Conservation (phyloP, 345 rosid species). For the Populus alba region DNA sequence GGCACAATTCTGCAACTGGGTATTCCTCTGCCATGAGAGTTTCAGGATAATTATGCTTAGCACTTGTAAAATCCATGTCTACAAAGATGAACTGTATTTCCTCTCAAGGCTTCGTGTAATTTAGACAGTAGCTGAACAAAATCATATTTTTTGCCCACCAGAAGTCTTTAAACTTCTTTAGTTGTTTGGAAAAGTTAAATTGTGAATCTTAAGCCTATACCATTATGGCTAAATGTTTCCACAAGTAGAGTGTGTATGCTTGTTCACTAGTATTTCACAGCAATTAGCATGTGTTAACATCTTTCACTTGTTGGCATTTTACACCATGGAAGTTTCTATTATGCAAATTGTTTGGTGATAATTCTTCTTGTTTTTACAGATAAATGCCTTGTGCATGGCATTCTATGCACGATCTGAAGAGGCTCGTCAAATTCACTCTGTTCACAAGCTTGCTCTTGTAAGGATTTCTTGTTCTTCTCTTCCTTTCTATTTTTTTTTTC, state of each 20-base stretch:
- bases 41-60: not conserved
- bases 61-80: not conserved
- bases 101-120: not conserved
- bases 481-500: not conserved
- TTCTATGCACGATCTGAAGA: slow-evolving; percentile 94
- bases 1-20: not conserved
- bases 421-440: slow-evolving; percentile 83
- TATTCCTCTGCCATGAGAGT: not conserved
- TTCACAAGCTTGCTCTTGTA: slow-evolving; percentile 95
- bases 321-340: not conserved
- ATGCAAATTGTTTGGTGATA: not conserved
- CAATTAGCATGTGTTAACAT: not conserved
- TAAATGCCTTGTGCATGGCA: slow-evolving; percentile 87
- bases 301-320: not conserved
- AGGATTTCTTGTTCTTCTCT: slow-evolving; percentile 15
- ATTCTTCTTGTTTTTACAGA: slow-evolving; percentile 43
- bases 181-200: not conserved
- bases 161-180: not conserved
- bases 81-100: not conserved
- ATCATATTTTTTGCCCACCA: not conserved
- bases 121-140: not conserved
- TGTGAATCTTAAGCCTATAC: not conserved
- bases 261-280: not conserved
- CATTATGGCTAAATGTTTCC: not conserved
- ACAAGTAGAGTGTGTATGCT: not conserved